A percentile compares a stretch with the other conserved stretches of the same genome.
These are phyloP conservation scores for Apophysomyces sp. DNA, from an alignment of 371 early-diverging fungal species.

Conservation along the genomic window DNA sequence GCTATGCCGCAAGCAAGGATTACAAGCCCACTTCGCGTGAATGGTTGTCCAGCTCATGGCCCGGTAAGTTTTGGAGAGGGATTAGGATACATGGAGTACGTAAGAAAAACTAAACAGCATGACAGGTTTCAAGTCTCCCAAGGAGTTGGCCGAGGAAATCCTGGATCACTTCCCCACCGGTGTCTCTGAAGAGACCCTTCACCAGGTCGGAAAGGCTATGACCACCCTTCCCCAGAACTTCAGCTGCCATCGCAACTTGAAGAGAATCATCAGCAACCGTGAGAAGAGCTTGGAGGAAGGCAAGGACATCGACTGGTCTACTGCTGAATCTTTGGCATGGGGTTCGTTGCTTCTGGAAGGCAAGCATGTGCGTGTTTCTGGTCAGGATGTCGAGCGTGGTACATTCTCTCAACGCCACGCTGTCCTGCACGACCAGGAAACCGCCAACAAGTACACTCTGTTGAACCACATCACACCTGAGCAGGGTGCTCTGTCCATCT, in stretches of 20 bases:
- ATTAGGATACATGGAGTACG: not conserved
- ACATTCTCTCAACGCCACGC: constrained; percentile 98
- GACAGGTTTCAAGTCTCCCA: constrained; percentile 71
- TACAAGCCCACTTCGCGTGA: constrained; percentile 88
- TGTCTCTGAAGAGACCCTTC: constrained; percentile 70
- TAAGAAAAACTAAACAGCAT: not conserved
- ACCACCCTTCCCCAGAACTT: constrained; percentile 85
- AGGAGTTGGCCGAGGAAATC: constrained; percentile 74
- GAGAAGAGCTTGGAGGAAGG: constrained; percentile 77
- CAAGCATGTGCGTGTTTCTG: constrained; percentile 88
- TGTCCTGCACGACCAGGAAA: constrained; percentile 90
- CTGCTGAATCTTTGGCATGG: constrained; percentile 95
- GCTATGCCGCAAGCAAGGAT: constrained; percentile 84
- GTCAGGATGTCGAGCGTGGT: constrained; percentile 97
- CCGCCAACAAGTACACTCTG: constrained; percentile 69
- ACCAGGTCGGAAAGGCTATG: constrained; percentile 80
- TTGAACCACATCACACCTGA: constrained; percentile 81
- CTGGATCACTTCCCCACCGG: constrained; percentile 77
- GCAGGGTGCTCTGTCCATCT: constrained; percentile 86
- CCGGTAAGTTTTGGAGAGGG: constrained; percentile 40
- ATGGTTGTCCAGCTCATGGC: constrained; percentile 95
- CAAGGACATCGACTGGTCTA: constrained; percentile 91
- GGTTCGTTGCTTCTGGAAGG: constrained; percentile 89
- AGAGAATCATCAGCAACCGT: constrained; percentile 81
- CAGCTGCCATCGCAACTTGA: constrained; percentile 83